These are phyloP conservation scores for Hypocrella siamensis DNA, from an alignment of 2,329 filamentous ascomycete genomes.

Conservation along the genomic window DNA sequence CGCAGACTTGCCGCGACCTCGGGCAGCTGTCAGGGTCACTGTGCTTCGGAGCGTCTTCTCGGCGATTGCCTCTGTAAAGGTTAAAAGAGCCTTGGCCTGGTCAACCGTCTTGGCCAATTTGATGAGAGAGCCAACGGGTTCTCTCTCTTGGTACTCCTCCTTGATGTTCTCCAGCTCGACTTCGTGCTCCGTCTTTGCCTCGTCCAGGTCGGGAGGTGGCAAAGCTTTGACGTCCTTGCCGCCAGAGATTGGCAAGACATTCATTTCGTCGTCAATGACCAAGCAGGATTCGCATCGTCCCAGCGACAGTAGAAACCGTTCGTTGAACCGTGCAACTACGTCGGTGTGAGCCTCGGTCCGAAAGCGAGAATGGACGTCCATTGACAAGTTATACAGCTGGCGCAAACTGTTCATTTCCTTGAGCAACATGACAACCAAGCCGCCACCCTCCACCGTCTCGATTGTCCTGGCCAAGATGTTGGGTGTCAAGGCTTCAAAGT, in stretches of 20 bases:
- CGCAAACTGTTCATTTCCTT: constrained; percentile 97
- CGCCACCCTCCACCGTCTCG: constrained; percentile 94
- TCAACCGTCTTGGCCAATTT: constrained; percentile 81
- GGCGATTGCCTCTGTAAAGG: constrained; percentile 88
- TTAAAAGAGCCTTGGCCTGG: constrained; percentile 91
- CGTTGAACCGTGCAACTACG: constrained; percentile 91
- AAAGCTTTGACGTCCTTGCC: constrained; percentile 78
- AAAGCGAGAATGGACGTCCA: constrained; percentile 96
- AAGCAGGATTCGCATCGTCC: constrained; percentile 91
- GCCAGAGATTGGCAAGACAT: constrained; percentile 91
- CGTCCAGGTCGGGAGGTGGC: constrained; percentile 58
- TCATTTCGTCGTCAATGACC: constrained; percentile 94
- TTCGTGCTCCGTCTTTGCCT: constrained; percentile 54
- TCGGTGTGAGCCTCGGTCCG: constrained; percentile 92
- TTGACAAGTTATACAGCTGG: constrained; percentile 89
- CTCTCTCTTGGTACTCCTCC: constrained; percentile 68
- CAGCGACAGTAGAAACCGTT: constrained; percentile 87
- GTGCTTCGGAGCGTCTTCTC: constrained; percentile 93
- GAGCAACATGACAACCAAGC: constrained; percentile 73
- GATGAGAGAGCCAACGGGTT: constrained; percentile 73
- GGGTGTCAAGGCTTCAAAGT: constrained; percentile 96
- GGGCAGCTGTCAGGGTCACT: constrained; percentile 79
- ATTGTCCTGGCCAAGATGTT: constrained; percentile 89
- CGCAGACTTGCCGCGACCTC: constrained; percentile 93
- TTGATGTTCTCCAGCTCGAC: constrained; percentile 77